Evolutionary conservation across 2,329 filamentous ascomycete genomes (phyloP).

Genomic region (Trichophyton verrucosum): DNA sequence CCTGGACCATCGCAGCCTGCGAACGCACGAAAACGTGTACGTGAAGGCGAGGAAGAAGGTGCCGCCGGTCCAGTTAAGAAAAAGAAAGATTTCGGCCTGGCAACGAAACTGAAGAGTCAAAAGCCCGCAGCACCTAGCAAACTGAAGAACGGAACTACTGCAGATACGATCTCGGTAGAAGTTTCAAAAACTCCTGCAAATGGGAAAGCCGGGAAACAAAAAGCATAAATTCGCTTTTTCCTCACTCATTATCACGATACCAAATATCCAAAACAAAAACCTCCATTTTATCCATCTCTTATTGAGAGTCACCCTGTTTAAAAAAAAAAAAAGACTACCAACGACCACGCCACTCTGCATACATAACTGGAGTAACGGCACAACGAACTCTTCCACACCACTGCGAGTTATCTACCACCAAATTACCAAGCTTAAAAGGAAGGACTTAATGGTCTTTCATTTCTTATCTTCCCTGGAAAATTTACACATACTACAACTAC

Average conservation of each 20-base stretch:
- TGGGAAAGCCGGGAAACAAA: slow-evolving; percentile 5
- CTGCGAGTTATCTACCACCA: background rate
- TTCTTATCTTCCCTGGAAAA: background rate
- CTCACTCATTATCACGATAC: background rate
- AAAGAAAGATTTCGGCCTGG: slow-evolving; percentile 6
- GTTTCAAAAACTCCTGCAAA: background rate
- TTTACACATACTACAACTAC: background rate
- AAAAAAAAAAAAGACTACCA: background rate
- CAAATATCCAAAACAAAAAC: background rate
- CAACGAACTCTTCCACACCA: background rate
- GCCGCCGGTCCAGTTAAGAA: slow-evolving; percentile 7
- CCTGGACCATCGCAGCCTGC: slow-evolving; percentile 9
- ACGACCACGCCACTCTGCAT: background rate
- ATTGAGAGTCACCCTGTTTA: background rate
- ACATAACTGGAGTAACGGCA: background rate
- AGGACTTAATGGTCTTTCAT: background rate
- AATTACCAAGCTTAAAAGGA: background rate
- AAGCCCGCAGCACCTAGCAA: slow-evolving; percentile 30
- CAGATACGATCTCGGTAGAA: slow-evolving; percentile 17
- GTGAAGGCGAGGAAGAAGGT: slow-evolving; percentile 11
- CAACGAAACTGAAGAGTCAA: slow-evolving; percentile 24
- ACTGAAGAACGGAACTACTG: slow-evolving; percentile 31
- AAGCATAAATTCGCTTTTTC: slow-evolving; percentile 1
- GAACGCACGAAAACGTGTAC: slow-evolving; percentile 18
- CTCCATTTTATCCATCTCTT: background rate